These are phyloP conservation scores for Dryas integrifolia DNA, from an alignment of 331 rosid genomes.

Conservation along the genomic window DNA sequence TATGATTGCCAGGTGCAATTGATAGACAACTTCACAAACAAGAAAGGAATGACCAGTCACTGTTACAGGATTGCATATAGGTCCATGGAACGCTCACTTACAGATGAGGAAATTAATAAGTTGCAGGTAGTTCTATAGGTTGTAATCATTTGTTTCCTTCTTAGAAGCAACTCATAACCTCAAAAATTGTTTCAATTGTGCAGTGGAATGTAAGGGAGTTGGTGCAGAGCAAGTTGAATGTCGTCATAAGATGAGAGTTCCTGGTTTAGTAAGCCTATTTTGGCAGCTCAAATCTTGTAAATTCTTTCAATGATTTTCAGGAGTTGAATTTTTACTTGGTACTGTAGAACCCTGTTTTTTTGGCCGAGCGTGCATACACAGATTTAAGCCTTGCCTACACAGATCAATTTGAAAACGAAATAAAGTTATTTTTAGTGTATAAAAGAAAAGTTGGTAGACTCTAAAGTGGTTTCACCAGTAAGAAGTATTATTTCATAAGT, in stretches of 20 bases:
- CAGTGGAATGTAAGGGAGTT: slow-evolving; percentile 90
- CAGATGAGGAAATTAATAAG: slow-evolving; percentile 85
- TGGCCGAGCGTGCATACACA: neutral
- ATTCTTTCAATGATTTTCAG: slow-evolving; percentile 6
- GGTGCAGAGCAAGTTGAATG: slow-evolving; percentile 72
- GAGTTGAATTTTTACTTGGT: neutral
- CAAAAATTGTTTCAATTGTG: slow-evolving; percentile 22
- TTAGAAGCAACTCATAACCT: slow-evolving; percentile 19
- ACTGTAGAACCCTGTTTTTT: neutral
- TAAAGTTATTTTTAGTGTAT: neutral
- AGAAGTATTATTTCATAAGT: neutral
- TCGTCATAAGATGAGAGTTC: slow-evolving; percentile 63
- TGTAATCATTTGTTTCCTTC: neutral
- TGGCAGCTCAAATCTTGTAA: slow-evolving; percentile 16
- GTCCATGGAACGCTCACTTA: slow-evolving; percentile 94
- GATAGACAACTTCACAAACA: slow-evolving; percentile 92
- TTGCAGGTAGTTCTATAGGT: slow-evolving; percentile 57
- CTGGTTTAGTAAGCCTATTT: slow-evolving; percentile 3
- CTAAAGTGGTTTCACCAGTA: neutral
- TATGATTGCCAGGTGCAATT: slow-evolving; percentile 58
- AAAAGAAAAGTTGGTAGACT: neutral
- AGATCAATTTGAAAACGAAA: neutral
- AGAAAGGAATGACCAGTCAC: slow-evolving; percentile 92
- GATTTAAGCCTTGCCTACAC: neutral
- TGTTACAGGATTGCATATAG: slow-evolving; percentile 91